Percentiles rank a stretch among this genome's conserved stretches.
Conservation (phyloP, 257 asterid genomes). For the Solanum dulcamara region DNA sequence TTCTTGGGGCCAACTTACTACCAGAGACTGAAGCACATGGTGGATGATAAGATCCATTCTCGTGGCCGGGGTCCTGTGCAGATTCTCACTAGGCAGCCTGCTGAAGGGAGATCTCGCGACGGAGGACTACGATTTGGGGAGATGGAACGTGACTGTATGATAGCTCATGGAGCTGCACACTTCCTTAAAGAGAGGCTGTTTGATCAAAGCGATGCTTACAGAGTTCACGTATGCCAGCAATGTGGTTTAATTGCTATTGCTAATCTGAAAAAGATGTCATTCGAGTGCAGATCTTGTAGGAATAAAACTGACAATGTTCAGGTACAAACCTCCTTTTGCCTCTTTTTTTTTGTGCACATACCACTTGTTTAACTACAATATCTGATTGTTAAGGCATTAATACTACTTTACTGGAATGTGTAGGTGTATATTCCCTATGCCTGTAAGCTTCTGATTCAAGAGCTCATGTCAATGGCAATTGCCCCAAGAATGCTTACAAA, state of each 20-base stretch:
- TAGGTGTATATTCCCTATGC: slow-evolving; percentile 95
- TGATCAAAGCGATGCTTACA: slow-evolving; percentile 39
- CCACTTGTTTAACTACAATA: not conserved
- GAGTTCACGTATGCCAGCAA: slow-evolving; percentile 86
- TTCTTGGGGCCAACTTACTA: slow-evolving; percentile 35
- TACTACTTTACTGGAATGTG: no score
- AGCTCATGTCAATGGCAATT: slow-evolving; percentile 95
- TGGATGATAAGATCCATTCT: slow-evolving; percentile 24
- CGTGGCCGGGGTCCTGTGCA: slow-evolving; percentile 23
- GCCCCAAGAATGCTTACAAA: slow-evolving; percentile 94
- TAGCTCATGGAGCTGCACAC: slow-evolving; percentile 22
- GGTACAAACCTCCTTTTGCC: slow-evolving; percentile 28
- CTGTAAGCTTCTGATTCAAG: slow-evolving; percentile 86
- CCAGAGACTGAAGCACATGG: slow-evolving; percentile 24
- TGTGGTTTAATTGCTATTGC: slow-evolving; percentile 95
- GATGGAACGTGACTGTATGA: slow-evolving; percentile 21
- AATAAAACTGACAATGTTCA: slow-evolving; percentile 89
- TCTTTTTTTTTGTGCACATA: not conserved
- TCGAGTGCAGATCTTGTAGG: slow-evolving; percentile 92
- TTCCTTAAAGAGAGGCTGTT: slow-evolving; percentile 18
- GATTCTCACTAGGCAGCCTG: slow-evolving; percentile 22
- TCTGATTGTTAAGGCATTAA: not conserved
- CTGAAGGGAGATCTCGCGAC: slow-evolving; percentile 20
- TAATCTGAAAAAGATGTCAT: slow-evolving; percentile 76
- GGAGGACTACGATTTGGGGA: slow-evolving; percentile 25